Evolutionary conservation across 495 filamentous ascomycete species (phyloP), one percentile per base, ranked within the genome.

Genomic region (Penicillium roqueforti): DNA sequence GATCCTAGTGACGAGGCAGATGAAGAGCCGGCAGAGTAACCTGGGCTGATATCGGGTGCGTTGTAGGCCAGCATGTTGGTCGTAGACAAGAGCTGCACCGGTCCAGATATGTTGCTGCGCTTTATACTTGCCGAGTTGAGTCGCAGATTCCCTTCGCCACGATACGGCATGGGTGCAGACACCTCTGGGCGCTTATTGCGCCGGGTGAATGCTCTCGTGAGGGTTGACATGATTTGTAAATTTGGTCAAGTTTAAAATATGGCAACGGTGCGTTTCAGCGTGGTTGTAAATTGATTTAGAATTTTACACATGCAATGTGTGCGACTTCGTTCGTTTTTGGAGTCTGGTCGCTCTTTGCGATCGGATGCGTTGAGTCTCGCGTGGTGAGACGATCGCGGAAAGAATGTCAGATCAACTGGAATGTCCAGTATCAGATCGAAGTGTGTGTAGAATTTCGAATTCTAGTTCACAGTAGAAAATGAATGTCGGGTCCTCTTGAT

Each of bases 1-100:
- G 83, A 84, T 29, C 68, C 69, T 47, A 80, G 66, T 6, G 77
- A 82, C 22, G 80, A 76, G 8, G 79, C 74, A 0, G 86, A 84
- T 1, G 82, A 78, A 0, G 79, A 72, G 25, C 76, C 69, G n/a
- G n/a, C n/a, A n/a, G n/a, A n/a, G n/a, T n/a, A n/a, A 54, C n/a
- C 8, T 16, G 32, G 6, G 59, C 74, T 79, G 58, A 90, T 79
- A 66, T 91, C 86, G 23, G 93, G 95, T 10, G 93, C 91, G 62
- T 92, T 91, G 78, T 93, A 96, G 16, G 89, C 87, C 16, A 96
- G 85, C 84, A 92, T 89, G 68, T 97, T 98, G 53, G 95, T 97
- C 4, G 95, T 96, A 18, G 92, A 95, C 25, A 96, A 71, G 40
- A 98, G 77, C 68, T 88, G 85, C 42, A 97, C 78, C 3, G 93